These are phyloP conservation scores for Platismatia glauca DNA, from an alignment of 495 filamentous ascomycete species.

Conservation along the genomic window DNA sequence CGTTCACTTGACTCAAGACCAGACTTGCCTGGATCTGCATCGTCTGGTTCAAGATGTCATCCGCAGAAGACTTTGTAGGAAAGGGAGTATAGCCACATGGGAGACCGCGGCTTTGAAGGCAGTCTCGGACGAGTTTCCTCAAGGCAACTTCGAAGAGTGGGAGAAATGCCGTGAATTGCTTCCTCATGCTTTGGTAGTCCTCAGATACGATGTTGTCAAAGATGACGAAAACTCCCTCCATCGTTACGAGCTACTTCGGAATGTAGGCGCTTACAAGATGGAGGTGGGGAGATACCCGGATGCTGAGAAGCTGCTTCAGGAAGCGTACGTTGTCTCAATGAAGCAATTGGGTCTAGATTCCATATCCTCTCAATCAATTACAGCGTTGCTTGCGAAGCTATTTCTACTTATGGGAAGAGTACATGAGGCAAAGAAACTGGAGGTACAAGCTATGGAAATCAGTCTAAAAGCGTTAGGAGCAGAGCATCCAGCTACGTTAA, in stretches of 20 bases:
- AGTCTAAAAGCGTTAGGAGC: neutral
- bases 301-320: neutral
- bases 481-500: too few relatives aligned
- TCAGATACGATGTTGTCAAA: constrained; percentile 1
- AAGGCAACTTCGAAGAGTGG: constrained; percentile 1
- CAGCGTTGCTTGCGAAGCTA: constrained; percentile 3
- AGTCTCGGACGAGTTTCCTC: neutral
- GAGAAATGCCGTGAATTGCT: constrained; percentile 8
- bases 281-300: neutral
- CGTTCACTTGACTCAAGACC: neutral
- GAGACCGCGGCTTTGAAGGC: neutral
- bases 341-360: neutral
- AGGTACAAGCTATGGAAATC: neutral
- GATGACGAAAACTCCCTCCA: neutral
- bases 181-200: constrained; percentile 1
- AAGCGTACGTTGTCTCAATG: neutral
- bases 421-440: neutral
- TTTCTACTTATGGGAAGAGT: constrained; percentile 6
- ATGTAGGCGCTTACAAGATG: neutral
- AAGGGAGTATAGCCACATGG: constrained; percentile 2
- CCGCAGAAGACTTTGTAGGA: constrained; percentile 5
- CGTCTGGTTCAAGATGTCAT: neutral
- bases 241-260: neutral
- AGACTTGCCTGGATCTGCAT: neutral
- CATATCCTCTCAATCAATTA: neutral